Conservation (phyloP, 768 basidiomycete genomes). For the Hypholoma fasciculare region DNA sequence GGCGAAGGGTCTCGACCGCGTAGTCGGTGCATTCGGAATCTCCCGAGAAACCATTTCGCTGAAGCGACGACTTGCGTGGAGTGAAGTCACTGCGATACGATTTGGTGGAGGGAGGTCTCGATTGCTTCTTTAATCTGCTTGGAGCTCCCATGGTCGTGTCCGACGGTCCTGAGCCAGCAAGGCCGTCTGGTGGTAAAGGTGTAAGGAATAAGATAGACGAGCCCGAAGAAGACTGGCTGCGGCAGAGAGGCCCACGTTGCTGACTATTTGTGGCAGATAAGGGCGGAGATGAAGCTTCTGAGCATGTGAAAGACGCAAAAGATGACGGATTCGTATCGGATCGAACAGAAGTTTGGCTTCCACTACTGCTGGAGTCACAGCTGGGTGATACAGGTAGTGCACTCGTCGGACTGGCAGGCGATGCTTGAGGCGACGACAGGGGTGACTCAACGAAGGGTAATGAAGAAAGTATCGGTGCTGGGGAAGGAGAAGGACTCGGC, state of each 20-base stretch:
- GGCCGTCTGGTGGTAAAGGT: background rate
- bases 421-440: background rate
- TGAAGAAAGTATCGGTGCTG: background rate
- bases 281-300: conserved; percentile 10
- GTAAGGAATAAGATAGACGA: background rate
- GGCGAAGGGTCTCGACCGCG: conserved; percentile 20
- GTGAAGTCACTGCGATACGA: conserved; percentile 12
- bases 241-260: conserved; percentile 8
- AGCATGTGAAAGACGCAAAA: conserved; percentile 6
- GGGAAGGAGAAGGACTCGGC: background rate
- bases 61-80: conserved; percentile 12
- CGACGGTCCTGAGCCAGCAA: conserved; percentile 8
- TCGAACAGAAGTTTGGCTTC: conserved; percentile 8
- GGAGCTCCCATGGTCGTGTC: conserved; percentile 16
- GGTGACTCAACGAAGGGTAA: background rate
- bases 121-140: conserved; percentile 26
- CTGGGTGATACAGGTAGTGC: background rate
- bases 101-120: conserved; percentile 16
- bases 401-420: background rate
- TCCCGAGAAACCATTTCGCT: conserved; percentile 8
- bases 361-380: conserved; percentile 6
- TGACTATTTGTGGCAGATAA: conserved; percentile 10
- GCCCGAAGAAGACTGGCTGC: conserved; percentile 2
- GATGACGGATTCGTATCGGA: conserved; percentile 1
- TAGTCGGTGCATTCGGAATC: conserved; percentile 14